These are phyloP conservation scores for Stereocaulon alpinum DNA, from an alignment of 495 filamentous ascomycete species.

Conservation along the genomic window DNA sequence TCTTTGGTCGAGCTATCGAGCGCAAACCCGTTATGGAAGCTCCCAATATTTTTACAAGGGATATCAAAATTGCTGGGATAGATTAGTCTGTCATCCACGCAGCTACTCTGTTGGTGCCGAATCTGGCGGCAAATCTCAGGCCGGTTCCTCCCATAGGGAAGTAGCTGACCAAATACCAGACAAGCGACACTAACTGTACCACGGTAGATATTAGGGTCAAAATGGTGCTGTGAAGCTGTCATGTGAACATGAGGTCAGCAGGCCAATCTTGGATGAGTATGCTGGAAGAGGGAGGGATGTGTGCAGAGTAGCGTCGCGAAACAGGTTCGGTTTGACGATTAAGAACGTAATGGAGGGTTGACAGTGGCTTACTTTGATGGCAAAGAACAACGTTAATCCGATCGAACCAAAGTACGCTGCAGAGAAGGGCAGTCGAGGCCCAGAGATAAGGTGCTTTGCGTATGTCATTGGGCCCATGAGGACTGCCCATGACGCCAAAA, in stretches of 20 bases:
- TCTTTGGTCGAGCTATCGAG: not conserved
- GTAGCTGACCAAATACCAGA: constrained; percentile 96
- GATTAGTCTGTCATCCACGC: constrained; percentile 77
- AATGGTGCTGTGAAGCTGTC: constrained; percentile 64
- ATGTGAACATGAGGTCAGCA: constrained; percentile 19
- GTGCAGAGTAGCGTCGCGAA: constrained; percentile 1
- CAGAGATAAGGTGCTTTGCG: constrained; percentile 73
- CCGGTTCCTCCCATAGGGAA: constrained; percentile 94
- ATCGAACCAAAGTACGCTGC: constrained; percentile 96
- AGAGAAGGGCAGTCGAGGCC: constrained; percentile 81
- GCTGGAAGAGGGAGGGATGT: not conserved
- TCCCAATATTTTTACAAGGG: not conserved
- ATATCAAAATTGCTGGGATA: not conserved
- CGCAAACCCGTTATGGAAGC: not conserved
- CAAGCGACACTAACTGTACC: constrained; percentile 66
- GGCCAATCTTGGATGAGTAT: not conserved
- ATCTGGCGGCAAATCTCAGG: constrained; percentile 72
- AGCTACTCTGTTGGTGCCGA: constrained; percentile 72
- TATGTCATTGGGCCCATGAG: constrained; percentile 84
- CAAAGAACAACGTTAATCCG: constrained; percentile 79
- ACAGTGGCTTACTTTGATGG: constrained; percentile 65
- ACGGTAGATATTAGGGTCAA: constrained; percentile 77
- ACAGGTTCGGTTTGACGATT: not conserved
- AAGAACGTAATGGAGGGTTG: constrained; percentile 3
- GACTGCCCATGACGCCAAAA: constrained; percentile 86